Evolutionary conservation across 2,329 filamentous ascomycete species (phyloP), one percentile per base, ranked within the genome.

Genomic region (Calonectria naviculata): DNA sequence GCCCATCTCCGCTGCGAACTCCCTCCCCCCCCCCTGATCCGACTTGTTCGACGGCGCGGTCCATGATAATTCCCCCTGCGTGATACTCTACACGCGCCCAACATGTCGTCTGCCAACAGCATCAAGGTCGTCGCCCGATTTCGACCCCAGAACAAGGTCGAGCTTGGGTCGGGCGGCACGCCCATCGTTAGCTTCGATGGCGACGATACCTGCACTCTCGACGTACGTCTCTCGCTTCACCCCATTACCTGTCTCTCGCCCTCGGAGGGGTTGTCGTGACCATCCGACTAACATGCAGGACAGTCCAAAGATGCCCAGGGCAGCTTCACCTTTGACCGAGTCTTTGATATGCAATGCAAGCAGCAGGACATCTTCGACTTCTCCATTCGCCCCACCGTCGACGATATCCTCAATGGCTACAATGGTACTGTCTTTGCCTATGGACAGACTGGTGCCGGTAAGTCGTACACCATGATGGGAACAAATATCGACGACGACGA

Each of bases 341-440:
- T 99, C 76, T 99, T 99, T 87, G 95, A 94, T 83, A 98, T 98
- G 94, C 88, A 89, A 84, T 97, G 94, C 80, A 91, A 91, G 80
- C 97, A 99, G 85, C 88, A 91, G 80, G 95, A 98, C 85, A 95
- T 99, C 80, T 99, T 99, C 87, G 94, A 98, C 85, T 99, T 97
- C 87, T 98, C 97, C 47, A 98, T 99, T 84, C 93, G 94, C 75
- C 91, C 94, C 29, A 98, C 97, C 24, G 97, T 99, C 77, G 96
- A 98, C 86, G 97, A 98, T 83, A 98, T 99, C 77, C 89, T 99
- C 76, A 98, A 98, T 85, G 97, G 97, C 75, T 99, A 99, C 90
- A 99, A 99, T 87, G 97, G 96, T 81, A 98, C 96, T 17, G 96
- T 99, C 77, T 98, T 99, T 80, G 97, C 97, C 74, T 99, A 99